Percentiles rank a stretch among this genome's conserved stretches.
Evolutionary conservation across 163 green algal species (phyloP).

Genomic region (Volvox carteri): DNA sequence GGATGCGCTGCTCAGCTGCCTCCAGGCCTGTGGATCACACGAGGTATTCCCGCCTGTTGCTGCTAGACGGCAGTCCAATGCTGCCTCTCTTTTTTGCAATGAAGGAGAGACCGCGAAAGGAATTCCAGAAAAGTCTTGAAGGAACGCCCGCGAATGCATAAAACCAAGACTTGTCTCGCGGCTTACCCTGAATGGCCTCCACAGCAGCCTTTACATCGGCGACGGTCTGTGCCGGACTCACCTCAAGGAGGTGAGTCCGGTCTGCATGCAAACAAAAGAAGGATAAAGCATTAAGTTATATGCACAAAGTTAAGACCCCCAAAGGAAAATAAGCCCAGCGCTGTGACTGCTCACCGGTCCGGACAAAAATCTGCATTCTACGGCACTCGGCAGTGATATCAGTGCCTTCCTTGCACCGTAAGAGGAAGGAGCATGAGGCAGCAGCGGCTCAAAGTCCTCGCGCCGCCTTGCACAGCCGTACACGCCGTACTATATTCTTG

Average conservation of each 20-base stretch:
- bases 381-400: conserved; percentile 58
- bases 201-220: conserved; percentile 89
- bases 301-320: background rate
- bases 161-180: background rate
- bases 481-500: background rate
- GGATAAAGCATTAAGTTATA: conserved; percentile 38
- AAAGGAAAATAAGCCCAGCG: background rate
- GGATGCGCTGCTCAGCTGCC: conserved; percentile 80
- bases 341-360: conserved; percentile 75
- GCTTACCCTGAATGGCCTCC: conserved; percentile 83
- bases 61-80: too few relatives aligned
- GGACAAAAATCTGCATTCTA: conserved; percentile 93
- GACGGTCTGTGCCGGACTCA: conserved; percentile 82
- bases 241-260: conserved; percentile 87
- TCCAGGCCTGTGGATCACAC: conserved; percentile 42
- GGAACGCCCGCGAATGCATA: too few relatives aligned
- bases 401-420: conserved; percentile 65
- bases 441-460: background rate
- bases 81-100: too few relatives aligned
- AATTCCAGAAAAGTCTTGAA: too few relatives aligned
- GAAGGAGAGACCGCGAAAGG: too few relatives aligned
- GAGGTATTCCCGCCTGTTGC: too few relatives aligned
- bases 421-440: conserved; percentile 2
- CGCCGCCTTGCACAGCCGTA: conserved; percentile 2
- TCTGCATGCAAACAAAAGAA: conserved; percentile 77